Conservation (phyloP, 1,139 yeast species). For the Zygoascus meyerae region DNA sequence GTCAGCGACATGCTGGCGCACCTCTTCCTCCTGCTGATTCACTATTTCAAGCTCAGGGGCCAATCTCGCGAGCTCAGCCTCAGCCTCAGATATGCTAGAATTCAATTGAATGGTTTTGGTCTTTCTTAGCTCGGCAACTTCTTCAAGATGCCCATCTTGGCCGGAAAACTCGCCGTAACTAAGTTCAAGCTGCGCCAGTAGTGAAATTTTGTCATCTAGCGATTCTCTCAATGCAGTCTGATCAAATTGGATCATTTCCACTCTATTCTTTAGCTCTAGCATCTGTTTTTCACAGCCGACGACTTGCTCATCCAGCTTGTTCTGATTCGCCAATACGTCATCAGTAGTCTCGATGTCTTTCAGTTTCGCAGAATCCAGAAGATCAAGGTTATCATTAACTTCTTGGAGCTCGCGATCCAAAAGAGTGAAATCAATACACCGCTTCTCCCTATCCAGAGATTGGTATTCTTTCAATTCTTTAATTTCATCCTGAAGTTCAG, state of each 20-base stretch:
- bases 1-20: constrained; percentile 41
- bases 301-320: constrained; percentile 41
- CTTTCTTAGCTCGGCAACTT: constrained; percentile 13
- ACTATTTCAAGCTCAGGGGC: constrained; percentile 30
- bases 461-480: constrained; percentile 69
- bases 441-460: constrained; percentile 58
- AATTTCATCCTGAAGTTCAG: constrained; percentile 77
- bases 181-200: constrained; percentile 33
- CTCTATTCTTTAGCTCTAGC: constrained; percentile 38
- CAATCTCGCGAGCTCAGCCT: constrained; percentile 19
- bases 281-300: constrained; percentile 47
- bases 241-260: constrained; percentile 37
- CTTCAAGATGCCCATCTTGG: constrained; percentile 17
- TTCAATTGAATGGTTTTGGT: constrained; percentile 14
- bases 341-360: constrained; percentile 9
- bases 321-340: constrained; percentile 11
- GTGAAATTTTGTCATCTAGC: constrained; percentile 37
- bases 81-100: constrained; percentile 20
- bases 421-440: constrained; percentile 68
- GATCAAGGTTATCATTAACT: constrained; percentile 10
- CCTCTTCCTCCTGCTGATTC: constrained; percentile 38
- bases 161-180: constrained; percentile 21
- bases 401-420: constrained; percentile 65
- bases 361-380: constrained; percentile 11
- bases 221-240: constrained; percentile 45